phyloP scores from a whole-genome alignment of 257 asterid genomes.

The Ilex asprella region DNA sequence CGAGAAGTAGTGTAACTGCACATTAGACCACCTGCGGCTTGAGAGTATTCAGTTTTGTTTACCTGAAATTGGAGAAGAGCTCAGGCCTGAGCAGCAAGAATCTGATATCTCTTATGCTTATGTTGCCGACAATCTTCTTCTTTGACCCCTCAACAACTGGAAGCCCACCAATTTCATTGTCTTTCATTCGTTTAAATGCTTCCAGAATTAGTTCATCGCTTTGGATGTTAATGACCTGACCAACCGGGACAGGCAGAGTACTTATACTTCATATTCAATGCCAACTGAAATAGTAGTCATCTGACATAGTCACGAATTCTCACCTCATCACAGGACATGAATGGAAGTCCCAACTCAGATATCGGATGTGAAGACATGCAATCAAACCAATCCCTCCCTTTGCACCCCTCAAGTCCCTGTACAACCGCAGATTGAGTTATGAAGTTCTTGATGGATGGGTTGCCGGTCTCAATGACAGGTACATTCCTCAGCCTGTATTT shows the following conservation, averaged over 20 bases:
- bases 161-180: slow-evolving; percentile 71
- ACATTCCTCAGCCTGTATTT: slow-evolving; percentile 87
- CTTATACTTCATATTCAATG: not conserved
- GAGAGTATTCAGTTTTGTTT: slow-evolving; percentile 1
- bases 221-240: slow-evolving; percentile 52
- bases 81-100: slow-evolving; percentile 79
- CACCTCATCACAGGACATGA: slow-evolving; percentile 68
- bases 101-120: slow-evolving; percentile 85
- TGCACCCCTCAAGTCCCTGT: slow-evolving; percentile 68
- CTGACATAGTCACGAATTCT: not conserved
- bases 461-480: slow-evolving; percentile 68
- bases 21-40: not conserved
- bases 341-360: slow-evolving; percentile 76
- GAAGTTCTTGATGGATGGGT: slow-evolving; percentile 51
- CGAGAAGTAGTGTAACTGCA: not conserved
- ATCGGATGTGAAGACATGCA: slow-evolving; percentile 54
- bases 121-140: slow-evolving; percentile 55
- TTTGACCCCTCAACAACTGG: slow-evolving; percentile 60
- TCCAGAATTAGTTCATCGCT: slow-evolving; percentile 60
- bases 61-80: slow-evolving; percentile 68
- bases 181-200: slow-evolving; percentile 90
- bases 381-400: slow-evolving; percentile 84
- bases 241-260: not conserved
- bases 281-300: not conserved
- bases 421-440: slow-evolving; percentile 89